phyloP scores from a whole-genome alignment of 306 rosid species.

The Rubus idaeus region DNA sequence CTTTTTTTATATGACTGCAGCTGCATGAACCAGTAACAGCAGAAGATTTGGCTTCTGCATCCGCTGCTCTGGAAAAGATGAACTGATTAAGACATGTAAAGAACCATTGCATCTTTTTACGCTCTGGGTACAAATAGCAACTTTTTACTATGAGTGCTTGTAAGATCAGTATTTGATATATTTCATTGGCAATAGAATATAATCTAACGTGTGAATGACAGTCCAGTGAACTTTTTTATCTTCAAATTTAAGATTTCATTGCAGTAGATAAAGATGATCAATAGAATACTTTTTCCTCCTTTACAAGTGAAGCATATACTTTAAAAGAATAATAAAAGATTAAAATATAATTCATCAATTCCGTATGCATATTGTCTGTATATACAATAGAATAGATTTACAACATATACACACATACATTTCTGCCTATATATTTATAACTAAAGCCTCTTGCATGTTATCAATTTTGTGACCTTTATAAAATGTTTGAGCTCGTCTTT shows the following conservation, averaged over 20 bases:
- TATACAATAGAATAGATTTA: not conserved
- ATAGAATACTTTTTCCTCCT: no score
- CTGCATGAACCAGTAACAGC: conserved; percentile 73
- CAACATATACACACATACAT: not conserved
- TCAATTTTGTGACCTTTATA: no score
- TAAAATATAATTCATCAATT: not conserved
- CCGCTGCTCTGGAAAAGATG: conserved; percentile 46
- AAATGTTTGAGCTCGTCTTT: no score
- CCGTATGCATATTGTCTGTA: not conserved
- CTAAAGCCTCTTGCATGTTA: not conserved
- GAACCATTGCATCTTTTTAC: not conserved
- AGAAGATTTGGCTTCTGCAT: conserved; percentile 68
- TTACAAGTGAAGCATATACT: not conserved
- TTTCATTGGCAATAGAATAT: not conserved
- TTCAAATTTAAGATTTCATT: not conserved
- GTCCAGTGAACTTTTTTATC: not conserved
- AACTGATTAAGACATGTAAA: conserved; percentile 14
- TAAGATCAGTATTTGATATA: not conserved
- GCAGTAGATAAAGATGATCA: not conserved
- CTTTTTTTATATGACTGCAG: conserved; percentile 45
- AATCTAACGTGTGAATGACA: not conserved
- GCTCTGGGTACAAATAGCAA: not conserved
- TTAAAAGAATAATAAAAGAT: not conserved
- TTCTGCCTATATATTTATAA: not conserved
- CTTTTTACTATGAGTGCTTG: not conserved